Percentiles rank a stretch among this genome's conserved stretches.
Evolutionary conservation across 306 rosid species (phyloP).

Genomic region (Fragaria nilgerrensis): DNA sequence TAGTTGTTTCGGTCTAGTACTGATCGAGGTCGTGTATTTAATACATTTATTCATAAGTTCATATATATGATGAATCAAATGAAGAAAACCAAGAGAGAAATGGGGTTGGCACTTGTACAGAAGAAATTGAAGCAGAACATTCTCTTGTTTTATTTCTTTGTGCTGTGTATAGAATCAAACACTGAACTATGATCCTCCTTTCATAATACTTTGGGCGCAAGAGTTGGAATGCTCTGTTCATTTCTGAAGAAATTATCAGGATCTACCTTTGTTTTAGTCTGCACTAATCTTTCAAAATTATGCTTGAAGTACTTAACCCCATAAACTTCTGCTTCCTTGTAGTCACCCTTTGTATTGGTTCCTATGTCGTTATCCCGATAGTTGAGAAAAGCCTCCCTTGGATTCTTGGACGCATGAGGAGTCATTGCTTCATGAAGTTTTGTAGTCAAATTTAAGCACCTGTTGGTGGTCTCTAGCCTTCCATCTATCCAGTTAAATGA

Average conservation of each 20-base stretch:
- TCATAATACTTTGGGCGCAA: not conserved
- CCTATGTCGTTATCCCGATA: conserved; percentile 72
- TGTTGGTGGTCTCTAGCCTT: conserved; percentile 25
- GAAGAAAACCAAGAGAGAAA: not conserved
- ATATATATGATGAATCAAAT: too few relatives aligned
- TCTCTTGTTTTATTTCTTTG: not conserved
- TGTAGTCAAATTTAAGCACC: conserved; percentile 23
- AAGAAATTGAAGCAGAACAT: not conserved
- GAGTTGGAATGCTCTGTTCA: conserved; percentile 40
- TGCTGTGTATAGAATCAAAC: not conserved
- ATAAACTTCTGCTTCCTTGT: conserved; percentile 23
- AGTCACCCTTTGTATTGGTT: not conserved
- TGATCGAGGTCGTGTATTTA: too few relatives aligned
- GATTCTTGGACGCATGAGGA: conserved; percentile 54
- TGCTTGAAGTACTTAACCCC: conserved; percentile 32
- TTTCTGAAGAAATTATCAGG: conserved; percentile 39
- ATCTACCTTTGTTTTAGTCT: conserved; percentile 29
- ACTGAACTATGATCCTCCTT: not conserved
- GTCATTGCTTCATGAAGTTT: conserved; percentile 49
- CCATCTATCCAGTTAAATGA: conserved; percentile 37
- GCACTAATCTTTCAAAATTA: conserved; percentile 31
- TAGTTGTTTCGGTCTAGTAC: too few relatives aligned
- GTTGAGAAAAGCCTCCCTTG: conserved; percentile 50
- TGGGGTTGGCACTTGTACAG: too few relatives aligned
- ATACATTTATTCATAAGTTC: too few relatives aligned